Base-by-base conservation (phyloP, 2,329 filamentous ascomycete genomes). In the Fusarium stilboides region DNA sequence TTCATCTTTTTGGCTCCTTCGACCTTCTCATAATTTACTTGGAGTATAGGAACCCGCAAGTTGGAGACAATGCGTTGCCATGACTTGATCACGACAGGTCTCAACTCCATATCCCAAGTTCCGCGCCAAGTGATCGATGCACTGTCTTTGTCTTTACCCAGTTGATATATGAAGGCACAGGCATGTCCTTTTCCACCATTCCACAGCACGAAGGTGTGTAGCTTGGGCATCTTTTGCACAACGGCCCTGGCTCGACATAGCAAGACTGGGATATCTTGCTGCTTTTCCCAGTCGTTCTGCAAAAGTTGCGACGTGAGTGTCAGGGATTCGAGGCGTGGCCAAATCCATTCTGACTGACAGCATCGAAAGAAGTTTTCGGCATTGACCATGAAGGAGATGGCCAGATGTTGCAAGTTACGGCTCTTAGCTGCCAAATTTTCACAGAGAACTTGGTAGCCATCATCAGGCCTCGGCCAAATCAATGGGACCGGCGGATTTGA, bases 381-480 rank as follows among this genome's bases (percentile, higher is more conserved):
- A 7, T 33, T 6, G 28, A 57, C 7, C 10, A 50, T 8, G 22
- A 63, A 63, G 17, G 58, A 63, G 8, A 63, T 39, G 2, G 14
- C 6, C 12, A 57, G 37, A 24, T 57, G 12, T 8, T 22, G 43
- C 14, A 77, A 62, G 46, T 61, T 8, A 20, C 72, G 62, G 64
- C 75, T 79, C 62, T 68, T 74, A 9, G 50, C 55, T 28, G 74
- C 76, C 51, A 79, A 74, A 40, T 60, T 49, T 31, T 54, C 49
- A 51, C 37, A 59, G 55, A 75, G 52, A 17, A 28, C 14, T 51
- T 44, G 19, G 36, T 31, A 31, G 22, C 22, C 22, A 24, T 24
- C 22, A 24, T 24, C 22, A 24, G 22, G 22, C 22, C 3, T 24
- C 22, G 22, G 22, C 22, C 22, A 24, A 24, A 24, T 24, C 22